Base-by-base conservation (phyloP, 2,329 filamentous ascomycete species). In the Pseudocercospora macadamiae region DNA sequence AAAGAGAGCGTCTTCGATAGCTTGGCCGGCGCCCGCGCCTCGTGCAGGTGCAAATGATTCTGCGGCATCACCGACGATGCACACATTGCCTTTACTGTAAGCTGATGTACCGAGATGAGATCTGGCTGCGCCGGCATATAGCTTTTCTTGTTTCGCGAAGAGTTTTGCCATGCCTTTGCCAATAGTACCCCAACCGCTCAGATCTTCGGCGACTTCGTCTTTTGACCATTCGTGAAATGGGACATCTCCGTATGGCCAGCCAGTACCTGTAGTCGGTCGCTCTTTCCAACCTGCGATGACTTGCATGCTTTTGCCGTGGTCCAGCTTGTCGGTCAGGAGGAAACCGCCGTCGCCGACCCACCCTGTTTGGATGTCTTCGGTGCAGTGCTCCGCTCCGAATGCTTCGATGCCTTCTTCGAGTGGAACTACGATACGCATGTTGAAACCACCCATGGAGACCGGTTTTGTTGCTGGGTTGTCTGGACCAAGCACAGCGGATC, bases 11-110 rank as follows among this genome's bases (percentile, higher is more conserved):
- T 66, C 64, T 47, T 66, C 64, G 37, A 65, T 54, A 3, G 60
- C 62, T 55, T 65, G 61, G 7, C 60, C 63, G 10, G 63, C 63
- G 19, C 64, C 64, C 12, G 63, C 57, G 14, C 60, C 64, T 51
- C 61, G 55, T 21, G 44, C 54, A 1, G 64, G 64, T 3, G 63
- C 55, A 28, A 57, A 58, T 12, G 64, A 54, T 23, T 65, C 62
- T 6, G 64, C 64, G 2, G 63, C 60, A 32, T 66, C 64, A 14
- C 64, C 64, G 18, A 49, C 34, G 10, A 57, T 34, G n/a, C 54
- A 57, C 9, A 54, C 36, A 18, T 28, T 48, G 12, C 54, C 58
- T 4, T 54, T 56, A 32, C 21, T 18, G 28, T 57, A 60, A n/a
- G 54, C 57, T 9, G 52, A 39, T 3, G 58, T 55, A 8, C 36